Conservation (phyloP, 2,329 filamentous ascomycete species). For the Volutella citrinella region DNA sequence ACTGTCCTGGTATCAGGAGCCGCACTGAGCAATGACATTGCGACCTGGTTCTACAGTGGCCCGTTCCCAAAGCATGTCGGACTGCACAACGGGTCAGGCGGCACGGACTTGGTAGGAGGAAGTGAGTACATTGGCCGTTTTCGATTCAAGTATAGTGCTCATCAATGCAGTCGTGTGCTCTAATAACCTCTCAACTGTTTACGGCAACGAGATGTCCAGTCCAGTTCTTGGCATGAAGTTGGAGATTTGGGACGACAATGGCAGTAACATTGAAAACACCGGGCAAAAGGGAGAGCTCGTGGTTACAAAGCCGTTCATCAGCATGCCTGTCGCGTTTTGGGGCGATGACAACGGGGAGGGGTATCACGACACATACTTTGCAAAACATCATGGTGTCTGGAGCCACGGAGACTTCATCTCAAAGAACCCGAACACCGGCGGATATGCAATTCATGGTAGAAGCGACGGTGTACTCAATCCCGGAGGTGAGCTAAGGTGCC, state of each 20-base stretch:
- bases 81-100: not conserved
- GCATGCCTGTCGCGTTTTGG: conserved; percentile 1
- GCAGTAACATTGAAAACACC: conserved; percentile 1
- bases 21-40: not conserved
- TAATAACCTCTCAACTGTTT: not conserved
- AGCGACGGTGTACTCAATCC: not conserved
- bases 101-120: not conserved
- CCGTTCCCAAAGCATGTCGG: conserved; percentile 1
- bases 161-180: not conserved
- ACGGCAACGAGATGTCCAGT: not conserved
- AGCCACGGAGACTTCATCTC: conserved; percentile 1
- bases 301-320: not conserved
- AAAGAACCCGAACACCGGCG: not conserved
- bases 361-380: not conserved
- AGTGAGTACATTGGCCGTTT: not conserved
- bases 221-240: not conserved
- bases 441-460: not conserved
- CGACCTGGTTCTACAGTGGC: not conserved
- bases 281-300: conserved; percentile 1
- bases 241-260: not conserved
- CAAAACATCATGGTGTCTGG: not conserved
- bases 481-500: not conserved
- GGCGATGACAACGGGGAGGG: too few relatives aligned
- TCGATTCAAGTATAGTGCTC: not conserved
- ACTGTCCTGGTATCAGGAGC: not conserved